Evolutionary conservation across 257 asterid species (phyloP), one percentile per base, ranked within the genome.

Genomic region (Nicotiana attenuata): DNA sequence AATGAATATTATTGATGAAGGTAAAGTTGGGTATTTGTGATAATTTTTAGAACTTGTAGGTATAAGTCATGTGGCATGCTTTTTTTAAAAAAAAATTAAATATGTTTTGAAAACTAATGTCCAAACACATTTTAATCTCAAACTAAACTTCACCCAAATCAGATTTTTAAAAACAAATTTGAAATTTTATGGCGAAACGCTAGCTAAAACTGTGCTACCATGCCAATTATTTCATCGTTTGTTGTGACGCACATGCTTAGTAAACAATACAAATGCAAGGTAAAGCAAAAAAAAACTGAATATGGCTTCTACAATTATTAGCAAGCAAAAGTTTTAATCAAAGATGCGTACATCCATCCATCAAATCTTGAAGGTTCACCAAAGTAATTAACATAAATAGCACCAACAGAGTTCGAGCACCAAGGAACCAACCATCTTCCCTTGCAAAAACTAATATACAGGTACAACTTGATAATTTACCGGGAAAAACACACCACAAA

Each of bases 371-470:
- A 73, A 73, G 79, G 33, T 73, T 73, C 50, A 50, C 26, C 63
- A 7, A 73, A 73, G 63, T 15, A 33, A 50, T 13, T 28, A 52
- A 52, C 56, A 52, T 13, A 79, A 50, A 67, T 81, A 80, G 20
- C 75, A 75, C 28, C 16, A 61, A 78, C 61, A 77, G 61, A 47
- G 50, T 47, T 15, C 61, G 29, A 73, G 80, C 87, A 81, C 73
- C 16, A 76, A 29, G 56, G 56, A 78, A 87, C 80, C 85, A 68
- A 9, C 55, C 24, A 45, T 82, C 75, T 76, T 31, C 82, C 57
- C 45, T 75, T 81, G 78, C 77, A 80, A 66, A 84, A 35, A 45
- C 71, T 79, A 85, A 86, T 86, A 80, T 84, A 89, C 91, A 88
- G 64, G 85, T 61, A 75, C 20, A 61, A 80, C 88, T 63, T 52